Evolutionary conservation across 2,329 filamentous ascomycete species (phyloP), one percentile per base, ranked within the genome.

Genomic region (Lecanoromycetidae sp.): DNA sequence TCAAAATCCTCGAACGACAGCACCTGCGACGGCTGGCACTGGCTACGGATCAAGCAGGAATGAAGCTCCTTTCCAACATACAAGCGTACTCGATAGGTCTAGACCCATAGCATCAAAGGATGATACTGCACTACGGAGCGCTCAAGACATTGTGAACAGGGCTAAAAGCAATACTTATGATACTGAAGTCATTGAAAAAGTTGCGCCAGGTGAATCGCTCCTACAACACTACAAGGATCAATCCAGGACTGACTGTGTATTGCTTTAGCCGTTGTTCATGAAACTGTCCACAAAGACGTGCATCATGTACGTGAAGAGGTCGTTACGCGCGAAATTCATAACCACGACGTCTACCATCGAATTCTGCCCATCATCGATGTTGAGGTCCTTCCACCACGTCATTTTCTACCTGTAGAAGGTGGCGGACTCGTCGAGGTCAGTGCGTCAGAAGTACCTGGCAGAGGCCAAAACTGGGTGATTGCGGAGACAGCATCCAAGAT

Each of bases 321-420:
- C 19, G 69, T 75, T 42, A 69, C 66, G 5, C 69, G 71, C 30
- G 73, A 76, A 50, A 72, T 74, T 27, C 74, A 77, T 59, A 69
- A 68, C 27, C 66, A 76, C 56, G 67, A 75, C 51, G 58, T 72
- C 29, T 70, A 68, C 53, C 71, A 76, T 50, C 68, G 69, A 22
- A 62, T 73, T 22, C 67, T 72, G n/a, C 74, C 74, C 3, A 64
- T 77, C 19, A 63, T 70, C 23, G 70, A 76, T 44, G 67, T 71
- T 10, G 68, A 76, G 55, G 64, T 76, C 8, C 62, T 76, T 1
- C 71, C 74, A 2, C 61, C 73, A 1, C 67, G 69, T 9, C 74
- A 77, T 56, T 76, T 55, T 26, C 26, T 55, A 20, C 51, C 51
- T 12, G 49, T 54, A 8, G 52, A 53, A 36, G 52, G 49, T 22